Conservation (phyloP, 495 filamentous ascomycete genomes). For the Penicillium dipodomyicola region DNA sequence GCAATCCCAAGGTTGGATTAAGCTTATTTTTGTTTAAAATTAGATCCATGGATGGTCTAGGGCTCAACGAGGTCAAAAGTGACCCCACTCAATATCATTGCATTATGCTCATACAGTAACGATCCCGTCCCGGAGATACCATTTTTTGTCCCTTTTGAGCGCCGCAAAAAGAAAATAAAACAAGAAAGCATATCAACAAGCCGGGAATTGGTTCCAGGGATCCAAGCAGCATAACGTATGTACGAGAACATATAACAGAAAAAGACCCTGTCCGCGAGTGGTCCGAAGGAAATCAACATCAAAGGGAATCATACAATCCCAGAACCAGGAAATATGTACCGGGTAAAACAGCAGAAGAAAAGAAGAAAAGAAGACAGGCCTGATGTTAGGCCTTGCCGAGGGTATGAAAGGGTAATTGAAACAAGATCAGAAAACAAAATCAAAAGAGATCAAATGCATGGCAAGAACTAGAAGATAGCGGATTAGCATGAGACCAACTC, state of each 20-base stretch:
- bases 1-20: neutral
- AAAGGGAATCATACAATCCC: constrained; percentile 34
- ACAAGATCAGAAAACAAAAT: constrained; percentile 11
- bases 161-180: constrained; percentile 22
- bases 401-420: constrained; percentile 23
- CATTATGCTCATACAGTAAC: constrained; percentile 27
- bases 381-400: constrained; percentile 13
- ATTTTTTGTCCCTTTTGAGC: constrained; percentile 29
- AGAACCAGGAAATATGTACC: constrained; percentile 26
- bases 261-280: neutral
- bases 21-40: constrained; percentile 1
- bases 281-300: constrained; percentile 12
- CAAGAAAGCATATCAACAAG: constrained; percentile 13
- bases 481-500: constrained; percentile 12
- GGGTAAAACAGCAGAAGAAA: constrained; percentile 17
- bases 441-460: constrained; percentile 43
- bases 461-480: constrained; percentile 36
- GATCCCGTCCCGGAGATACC: constrained; percentile 26
- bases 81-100: constrained; percentile 19
- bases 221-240: constrained; percentile 5
- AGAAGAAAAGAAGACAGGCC: constrained; percentile 13
- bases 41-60: neutral
- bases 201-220: neutral
- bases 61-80: constrained; percentile 4
- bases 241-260: constrained; percentile 11